A percentile compares a stretch with the other conserved stretches of the same genome.
Conservation (phyloP, 208 protist species). For the Blechomonas ayalai region DNA sequence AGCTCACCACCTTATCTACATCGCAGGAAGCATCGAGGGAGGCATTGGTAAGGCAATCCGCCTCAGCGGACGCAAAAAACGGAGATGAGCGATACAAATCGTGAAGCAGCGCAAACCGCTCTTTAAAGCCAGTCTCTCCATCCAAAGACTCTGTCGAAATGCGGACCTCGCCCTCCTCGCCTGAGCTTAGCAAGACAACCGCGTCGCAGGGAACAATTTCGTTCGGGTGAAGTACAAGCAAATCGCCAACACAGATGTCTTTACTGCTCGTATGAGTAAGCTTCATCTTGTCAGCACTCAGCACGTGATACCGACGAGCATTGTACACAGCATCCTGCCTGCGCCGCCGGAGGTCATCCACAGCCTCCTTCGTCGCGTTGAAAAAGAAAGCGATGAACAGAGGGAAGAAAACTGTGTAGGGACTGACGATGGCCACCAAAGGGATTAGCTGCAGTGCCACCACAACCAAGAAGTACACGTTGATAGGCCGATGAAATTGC, state of each 20-base stretch:
- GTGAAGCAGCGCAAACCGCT: constrained; percentile 40
- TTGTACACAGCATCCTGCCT: constrained; percentile 60
- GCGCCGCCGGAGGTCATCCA: constrained; percentile 85
- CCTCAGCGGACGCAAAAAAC: not conserved
- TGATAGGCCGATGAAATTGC: constrained; percentile 94
- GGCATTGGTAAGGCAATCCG: not conserved
- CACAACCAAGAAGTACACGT: constrained; percentile 93
- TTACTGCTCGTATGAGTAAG: constrained; percentile 36
- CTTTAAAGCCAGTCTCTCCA: constrained; percentile 85
- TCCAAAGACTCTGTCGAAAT: constrained; percentile 90
- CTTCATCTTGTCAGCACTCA: constrained; percentile 23
- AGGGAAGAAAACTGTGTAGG: constrained; percentile 83
- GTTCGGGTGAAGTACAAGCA: constrained; percentile 57
- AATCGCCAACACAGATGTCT: constrained; percentile 70
- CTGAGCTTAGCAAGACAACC: constrained; percentile 66
- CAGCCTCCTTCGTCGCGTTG: constrained; percentile 88
- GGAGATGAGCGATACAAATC: constrained; percentile 18
- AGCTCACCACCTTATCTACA: constrained; percentile 9
- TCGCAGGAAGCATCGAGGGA: not conserved
- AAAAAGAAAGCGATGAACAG: constrained; percentile 86
- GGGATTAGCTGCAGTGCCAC: constrained; percentile 83
- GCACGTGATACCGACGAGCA: constrained; percentile 32
- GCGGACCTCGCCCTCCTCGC: constrained; percentile 51
- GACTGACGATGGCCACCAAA: constrained; percentile 79
- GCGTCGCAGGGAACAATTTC: constrained; percentile 87